Evolutionary conservation across 2,329 filamentous ascomycete genomes (phyloP).

Genomic region (Monosporascus sp.): DNA sequence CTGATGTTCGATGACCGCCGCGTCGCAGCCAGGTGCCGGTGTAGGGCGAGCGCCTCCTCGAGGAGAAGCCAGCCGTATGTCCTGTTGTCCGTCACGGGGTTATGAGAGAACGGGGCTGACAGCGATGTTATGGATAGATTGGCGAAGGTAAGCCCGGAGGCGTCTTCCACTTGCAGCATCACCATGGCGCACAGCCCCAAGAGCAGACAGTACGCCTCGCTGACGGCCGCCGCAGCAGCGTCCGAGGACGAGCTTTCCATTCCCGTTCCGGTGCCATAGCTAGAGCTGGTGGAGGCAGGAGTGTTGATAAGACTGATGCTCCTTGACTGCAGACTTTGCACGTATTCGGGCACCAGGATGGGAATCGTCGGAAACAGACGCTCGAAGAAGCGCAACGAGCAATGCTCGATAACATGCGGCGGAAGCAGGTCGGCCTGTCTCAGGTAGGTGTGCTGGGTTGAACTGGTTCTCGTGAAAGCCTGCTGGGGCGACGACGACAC

Average conservation of each 20-base stretch:
- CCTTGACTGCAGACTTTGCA: slow-evolving; percentile 23
- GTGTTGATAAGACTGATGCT: too few species aligned
- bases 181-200: slow-evolving; percentile 36
- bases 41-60: slow-evolving; percentile 29
- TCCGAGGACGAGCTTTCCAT: too few species aligned
- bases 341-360: slow-evolving; percentile 34
- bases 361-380: slow-evolving; percentile 37
- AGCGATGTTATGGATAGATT: slow-evolving; percentile 20
- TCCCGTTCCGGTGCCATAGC: too few species aligned
- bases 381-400: slow-evolving; percentile 34
- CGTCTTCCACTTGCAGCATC: slow-evolving; percentile 35
- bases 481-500: slow-evolving; percentile 13
- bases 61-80: slow-evolving; percentile 33
- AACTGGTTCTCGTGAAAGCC: slow-evolving; percentile 13
- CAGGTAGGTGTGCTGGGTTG: slow-evolving; percentile 19
- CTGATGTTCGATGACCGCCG: slow-evolving; percentile 21
- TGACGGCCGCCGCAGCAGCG: slow-evolving; percentile 19
- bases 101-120: too few species aligned
- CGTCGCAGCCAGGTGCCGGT: slow-evolving; percentile 24
- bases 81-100: slow-evolving; percentile 27
- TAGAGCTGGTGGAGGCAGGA: too few species aligned
- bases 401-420: slow-evolving; percentile 30
- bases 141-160: slow-evolving; percentile 25
- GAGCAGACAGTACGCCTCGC: slow-evolving; percentile 32
- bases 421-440: slow-evolving; percentile 30